phyloP scores from a whole-genome alignment of 1,284 basidiomycete genomes.

The Phellinidium pouzarii region DNA sequence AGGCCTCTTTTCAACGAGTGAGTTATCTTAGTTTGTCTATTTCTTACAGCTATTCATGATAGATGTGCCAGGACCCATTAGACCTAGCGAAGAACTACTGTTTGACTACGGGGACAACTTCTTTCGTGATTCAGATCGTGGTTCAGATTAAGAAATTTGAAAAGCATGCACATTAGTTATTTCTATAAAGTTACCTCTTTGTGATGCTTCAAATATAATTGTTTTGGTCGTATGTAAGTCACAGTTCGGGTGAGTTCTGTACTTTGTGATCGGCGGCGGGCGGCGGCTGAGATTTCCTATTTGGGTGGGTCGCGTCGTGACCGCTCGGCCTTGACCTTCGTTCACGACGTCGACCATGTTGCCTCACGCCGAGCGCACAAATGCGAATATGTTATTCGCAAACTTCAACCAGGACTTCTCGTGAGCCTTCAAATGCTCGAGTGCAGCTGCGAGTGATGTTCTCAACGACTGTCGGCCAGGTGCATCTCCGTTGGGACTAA shows the following conservation, averaged over 20 bases:
- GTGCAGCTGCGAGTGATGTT: background rate
- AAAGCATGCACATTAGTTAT: too few species aligned
- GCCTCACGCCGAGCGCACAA: constrained; percentile 30
- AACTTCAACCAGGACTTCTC: constrained; percentile 89
- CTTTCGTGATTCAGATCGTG: background rate
- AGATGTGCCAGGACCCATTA: background rate
- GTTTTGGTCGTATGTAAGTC: too few species aligned
- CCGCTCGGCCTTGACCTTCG: background rate
- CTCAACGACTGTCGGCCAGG: constrained; percentile 32
- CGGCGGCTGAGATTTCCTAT: too few species aligned
- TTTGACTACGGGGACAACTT: constrained; percentile 11
- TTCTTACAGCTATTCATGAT: background rate
- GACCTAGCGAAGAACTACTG: background rate
- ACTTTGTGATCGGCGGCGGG: too few species aligned
- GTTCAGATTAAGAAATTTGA: too few species aligned
- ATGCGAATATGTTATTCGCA: constrained; percentile 67
- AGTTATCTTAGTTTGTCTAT: background rate
- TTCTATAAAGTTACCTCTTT: too few species aligned
- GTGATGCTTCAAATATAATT: too few species aligned
- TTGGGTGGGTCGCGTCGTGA: too few species aligned
- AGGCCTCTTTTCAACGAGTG: constrained; percentile 2
- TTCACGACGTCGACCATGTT: constrained; percentile 23
- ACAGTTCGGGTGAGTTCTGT: too few species aligned
- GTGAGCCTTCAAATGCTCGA: constrained; percentile 33
- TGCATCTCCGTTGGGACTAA: constrained; percentile 94